Evolutionary conservation across 805 yeast species (phyloP), one percentile per base, ranked within the genome.

Genomic region (Cyberlindnera euphorbiae): DNA sequence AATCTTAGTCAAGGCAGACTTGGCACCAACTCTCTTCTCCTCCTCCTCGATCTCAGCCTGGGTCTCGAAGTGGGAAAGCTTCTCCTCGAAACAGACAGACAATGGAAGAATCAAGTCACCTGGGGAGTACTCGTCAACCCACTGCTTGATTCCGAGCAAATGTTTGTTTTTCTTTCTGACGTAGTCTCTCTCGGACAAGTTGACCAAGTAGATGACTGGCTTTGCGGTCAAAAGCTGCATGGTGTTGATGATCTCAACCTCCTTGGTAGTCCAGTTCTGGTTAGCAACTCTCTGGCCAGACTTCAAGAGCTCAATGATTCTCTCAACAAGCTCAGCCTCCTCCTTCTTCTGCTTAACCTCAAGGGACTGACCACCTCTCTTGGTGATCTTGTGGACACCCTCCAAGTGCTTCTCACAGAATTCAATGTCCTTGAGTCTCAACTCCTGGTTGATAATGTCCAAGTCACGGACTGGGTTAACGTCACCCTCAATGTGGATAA

Each of bases 401-500:
- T 75, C 95, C 58, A 73, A 76, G 61, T 80, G 82, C 71, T 86
- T 89, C 56, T 78, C 78, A 49, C 89, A 82, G 58, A 93, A 93
- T 67, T 93, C 98, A 52, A 93, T 88, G 66, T 93, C 98, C 70
- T 93, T 93, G 60, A 90, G 74, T 68, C 96, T 82, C 64, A 93
- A 77, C 71, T 93, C 98, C 47, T 83, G 85, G 50, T 75, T 73
- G 59, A 93, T 86, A 60, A 93, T 90, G 49, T 85, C 93, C 66
- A 93, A 76, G 67, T 93, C 98, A 60, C 95, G 85, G 34, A 77
- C 80, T 46, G 98, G 98, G 66, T 93, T 79, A 45, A 93, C 98
- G 55, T 89, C 96, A 60, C 93, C 93, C 67, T 88, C 96, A 55
- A 93, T 84, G 67, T 93, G 98, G 53, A 89, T 88, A 55, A 93